A percentile compares a stretch with the other conserved stretches of the same genome.
These are phyloP conservation scores for Quercus glauca DNA, from an alignment of 306 rosid species.

Conservation along the genomic window DNA sequence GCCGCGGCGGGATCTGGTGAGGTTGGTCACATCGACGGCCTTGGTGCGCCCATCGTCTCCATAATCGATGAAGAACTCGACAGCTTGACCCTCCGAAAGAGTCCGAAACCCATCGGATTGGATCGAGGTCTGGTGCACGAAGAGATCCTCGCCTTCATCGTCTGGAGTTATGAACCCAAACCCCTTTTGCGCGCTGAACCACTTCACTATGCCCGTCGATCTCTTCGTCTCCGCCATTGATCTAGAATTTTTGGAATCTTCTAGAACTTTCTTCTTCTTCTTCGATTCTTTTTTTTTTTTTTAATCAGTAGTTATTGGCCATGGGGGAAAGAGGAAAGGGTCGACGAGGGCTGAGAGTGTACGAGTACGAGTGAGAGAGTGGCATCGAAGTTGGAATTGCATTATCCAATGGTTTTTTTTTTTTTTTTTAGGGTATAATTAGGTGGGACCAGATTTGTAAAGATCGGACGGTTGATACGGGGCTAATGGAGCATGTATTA, in stretches of 20 bases:
- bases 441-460: background rate
- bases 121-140: slow-evolving; percentile 82
- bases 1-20: slow-evolving; percentile 34
- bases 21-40: slow-evolving; percentile 58
- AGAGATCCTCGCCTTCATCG: slow-evolving; percentile 63
- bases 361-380: no score
- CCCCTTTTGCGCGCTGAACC: slow-evolving; percentile 80
- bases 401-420: background rate
- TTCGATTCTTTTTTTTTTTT: background rate
- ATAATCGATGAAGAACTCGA: slow-evolving; percentile 52
- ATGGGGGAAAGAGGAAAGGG: background rate
- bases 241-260: slow-evolving; percentile 7
- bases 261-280: slow-evolving; percentile 16
- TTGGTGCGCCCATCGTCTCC: slow-evolving; percentile 59
- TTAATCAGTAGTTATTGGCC: background rate
- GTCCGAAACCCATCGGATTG: slow-evolving; percentile 71
- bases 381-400: background rate
- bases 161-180: slow-evolving; percentile 77
- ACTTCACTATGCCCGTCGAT: slow-evolving; percentile 66
- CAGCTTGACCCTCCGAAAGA: slow-evolving; percentile 55
- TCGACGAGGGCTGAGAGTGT: no score
- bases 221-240: slow-evolving; percentile 22
- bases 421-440: background rate
- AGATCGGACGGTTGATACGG: background rate
- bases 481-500: background rate